Evolutionary conservation across 192 early-diverging fungal species (phyloP).

Genomic region (Jimgerdemannia flammicorona): DNA sequence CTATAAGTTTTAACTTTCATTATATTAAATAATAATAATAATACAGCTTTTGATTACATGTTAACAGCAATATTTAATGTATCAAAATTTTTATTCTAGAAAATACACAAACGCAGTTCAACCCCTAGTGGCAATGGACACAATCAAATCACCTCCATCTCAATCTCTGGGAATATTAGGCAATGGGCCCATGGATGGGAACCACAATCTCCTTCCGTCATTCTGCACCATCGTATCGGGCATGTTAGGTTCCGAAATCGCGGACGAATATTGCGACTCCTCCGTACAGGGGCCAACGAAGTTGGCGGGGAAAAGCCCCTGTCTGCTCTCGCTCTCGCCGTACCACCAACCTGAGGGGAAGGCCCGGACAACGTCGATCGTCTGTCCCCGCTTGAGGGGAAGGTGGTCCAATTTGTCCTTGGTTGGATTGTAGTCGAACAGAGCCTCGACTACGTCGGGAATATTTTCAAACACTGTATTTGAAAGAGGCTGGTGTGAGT

Average conservation of each 20-base stretch:
- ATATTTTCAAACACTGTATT: not conserved
- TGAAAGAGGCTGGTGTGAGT: not conserved
- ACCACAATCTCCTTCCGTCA: not conserved
- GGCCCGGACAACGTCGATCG: not conserved
- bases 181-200: not conserved
- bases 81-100: no score
- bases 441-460: not conserved
- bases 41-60: no score
- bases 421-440: not conserved
- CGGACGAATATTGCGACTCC: not conserved
- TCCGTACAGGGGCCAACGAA: not conserved
- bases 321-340: not conserved
- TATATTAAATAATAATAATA: no score
- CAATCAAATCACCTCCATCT: no score
- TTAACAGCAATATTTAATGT: no score
- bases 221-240: not conserved
- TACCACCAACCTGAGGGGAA: not conserved
- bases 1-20: no score
- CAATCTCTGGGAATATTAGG: not conserved
- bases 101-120: no score
- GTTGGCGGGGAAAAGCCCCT: not conserved
- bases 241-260: not conserved
- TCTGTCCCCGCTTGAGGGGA: not conserved
- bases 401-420: not conserved
- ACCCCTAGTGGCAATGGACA: no score